Evolutionary conservation across 108 stramenopile species (phyloP).

Genomic region (Epipyxis sp.): DNA sequence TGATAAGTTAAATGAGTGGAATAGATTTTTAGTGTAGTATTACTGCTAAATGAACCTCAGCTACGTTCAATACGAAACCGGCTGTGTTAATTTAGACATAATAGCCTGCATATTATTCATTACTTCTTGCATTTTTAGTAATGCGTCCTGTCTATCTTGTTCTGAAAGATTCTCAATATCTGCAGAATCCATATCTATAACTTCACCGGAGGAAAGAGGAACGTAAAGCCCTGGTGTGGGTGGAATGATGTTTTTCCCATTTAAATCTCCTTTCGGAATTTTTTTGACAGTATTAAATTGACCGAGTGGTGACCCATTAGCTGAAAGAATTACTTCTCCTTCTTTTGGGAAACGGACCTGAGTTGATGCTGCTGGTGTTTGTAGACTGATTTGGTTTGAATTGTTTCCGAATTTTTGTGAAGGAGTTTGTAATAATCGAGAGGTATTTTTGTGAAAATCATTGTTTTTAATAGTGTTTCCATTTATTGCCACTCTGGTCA

Average conservation of each 20-base stretch:
- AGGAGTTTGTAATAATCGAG: neutral
- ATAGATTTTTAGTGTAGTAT: too few relatives aligned
- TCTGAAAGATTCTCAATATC: neutral
- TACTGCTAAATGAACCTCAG: too few relatives aligned
- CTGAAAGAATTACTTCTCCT: conserved; percentile 30
- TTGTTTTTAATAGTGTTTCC: neutral
- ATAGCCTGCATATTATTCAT: conserved; percentile 19
- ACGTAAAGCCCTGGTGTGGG: conserved; percentile 28
- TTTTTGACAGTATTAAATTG: conserved; percentile 19
- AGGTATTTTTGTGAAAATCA: neutral
- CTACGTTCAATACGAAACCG: too few relatives aligned
- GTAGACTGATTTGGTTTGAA: neutral
- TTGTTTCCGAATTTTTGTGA: neutral
- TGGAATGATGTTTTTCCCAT: neutral
- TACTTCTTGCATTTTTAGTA: conserved; percentile 20
- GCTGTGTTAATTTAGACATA: conserved; percentile 15
- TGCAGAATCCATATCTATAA: conserved; percentile 8
- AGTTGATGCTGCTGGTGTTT: conserved; percentile 12
- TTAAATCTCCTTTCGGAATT: neutral
- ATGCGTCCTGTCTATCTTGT: conserved; percentile 7
- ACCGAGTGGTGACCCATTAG: conserved; percentile 28
- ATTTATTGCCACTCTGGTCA: conserved; percentile 20
- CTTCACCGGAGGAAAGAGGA: conserved; percentile 20
- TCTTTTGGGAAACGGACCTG: neutral
- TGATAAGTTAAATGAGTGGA: too few relatives aligned